These are phyloP conservation scores for Flaveria linearis DNA, from an alignment of 129 eudicot species.

Conservation along the genomic window DNA sequence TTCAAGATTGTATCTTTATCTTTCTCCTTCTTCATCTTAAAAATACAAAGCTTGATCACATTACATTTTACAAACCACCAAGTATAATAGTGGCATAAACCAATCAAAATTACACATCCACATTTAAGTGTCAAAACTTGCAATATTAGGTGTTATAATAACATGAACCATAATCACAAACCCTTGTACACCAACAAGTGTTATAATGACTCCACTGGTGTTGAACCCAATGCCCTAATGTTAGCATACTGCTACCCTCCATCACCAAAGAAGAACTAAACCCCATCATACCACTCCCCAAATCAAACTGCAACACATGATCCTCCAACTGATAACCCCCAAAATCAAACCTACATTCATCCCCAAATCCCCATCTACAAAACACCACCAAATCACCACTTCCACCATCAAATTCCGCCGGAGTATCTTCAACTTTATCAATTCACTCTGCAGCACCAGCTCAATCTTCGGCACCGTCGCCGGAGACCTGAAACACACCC, in stretches of 20 bases:
- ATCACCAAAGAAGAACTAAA: conserved; percentile 56
- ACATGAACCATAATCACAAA: too few species aligned
- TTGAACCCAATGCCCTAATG: conserved; percentile 26
- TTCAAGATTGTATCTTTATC: too few species aligned
- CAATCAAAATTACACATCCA: background rate
- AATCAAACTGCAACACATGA: conserved; percentile 64
- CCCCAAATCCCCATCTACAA: conserved; percentile 69
- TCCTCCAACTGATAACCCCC: conserved; percentile 89
- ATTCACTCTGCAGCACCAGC: conserved; percentile 70
- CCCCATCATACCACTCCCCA: conserved; percentile 76
- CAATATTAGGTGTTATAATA: background rate
- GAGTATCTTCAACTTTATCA: conserved; percentile 73
- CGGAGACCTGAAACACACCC: conserved; percentile 53
- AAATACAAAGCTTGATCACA: background rate
- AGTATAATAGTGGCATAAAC: background rate
- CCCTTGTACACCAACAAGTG: background rate
- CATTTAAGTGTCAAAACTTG: background rate
- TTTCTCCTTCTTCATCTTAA: background rate
- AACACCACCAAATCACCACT: conserved; percentile 62
- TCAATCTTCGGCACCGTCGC: conserved; percentile 56
- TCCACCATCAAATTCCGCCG: conserved; percentile 63
- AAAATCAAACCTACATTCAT: conserved; percentile 47
- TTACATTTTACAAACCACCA: background rate
- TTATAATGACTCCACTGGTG: conserved; percentile 16
- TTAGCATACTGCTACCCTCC: conserved; percentile 42